Evolutionary conservation across 768 basidiomycete genomes (phyloP), one percentile per base, ranked within the genome.

Genomic region (Hygrophorus russula): DNA sequence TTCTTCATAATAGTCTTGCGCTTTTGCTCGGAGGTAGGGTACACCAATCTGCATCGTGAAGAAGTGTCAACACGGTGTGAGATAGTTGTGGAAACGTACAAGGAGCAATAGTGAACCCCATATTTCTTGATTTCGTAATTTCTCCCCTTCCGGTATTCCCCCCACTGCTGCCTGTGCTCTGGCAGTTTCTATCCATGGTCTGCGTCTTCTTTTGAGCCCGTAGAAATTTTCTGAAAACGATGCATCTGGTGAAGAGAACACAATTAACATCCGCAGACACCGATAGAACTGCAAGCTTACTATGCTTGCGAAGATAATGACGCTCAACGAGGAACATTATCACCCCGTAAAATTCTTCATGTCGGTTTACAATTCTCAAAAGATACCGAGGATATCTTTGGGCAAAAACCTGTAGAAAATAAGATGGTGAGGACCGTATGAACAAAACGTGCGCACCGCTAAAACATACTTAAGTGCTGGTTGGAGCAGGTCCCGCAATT

Each of bases 211-310:
- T 57, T 91, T 91, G 37, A 99, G 63, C 0, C 89, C 89, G 61
- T 98, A 98, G 58, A 99, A 98, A 54, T 94, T 86, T 61, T 98
- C 94, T 4, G 94, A 73, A 55, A 98, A 93, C 1, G 90, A 91
- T 15, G 93, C 88, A 61, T 82, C 94, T 96, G 53, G 1, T 27
- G 8, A 24, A 40, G 36, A 19, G 31, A 13, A 45, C 42, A 38
- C 35, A 43, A 41, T 47, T 36, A 47, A 30, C 33, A 42, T 9
- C 20, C 8, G 30, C 15, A 34, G 27, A 10, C 10, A 36, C n/a
- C n/a, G n/a, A n/a, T n/a, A n/a, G n/a, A n/a, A 34, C 13, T 19
- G 2, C 35, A 4, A 36, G 50, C 40, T 33, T 49, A 92, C 93
- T 78, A 54, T 93, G 79, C 57, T 80, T 84, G 48, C 74, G 76